A percentile compares a stretch with the other conserved stretches of the same genome.
phyloP scores from a whole-genome alignment of 108 stramenopile species.

The Nannochloropsis oceanica region DNA sequence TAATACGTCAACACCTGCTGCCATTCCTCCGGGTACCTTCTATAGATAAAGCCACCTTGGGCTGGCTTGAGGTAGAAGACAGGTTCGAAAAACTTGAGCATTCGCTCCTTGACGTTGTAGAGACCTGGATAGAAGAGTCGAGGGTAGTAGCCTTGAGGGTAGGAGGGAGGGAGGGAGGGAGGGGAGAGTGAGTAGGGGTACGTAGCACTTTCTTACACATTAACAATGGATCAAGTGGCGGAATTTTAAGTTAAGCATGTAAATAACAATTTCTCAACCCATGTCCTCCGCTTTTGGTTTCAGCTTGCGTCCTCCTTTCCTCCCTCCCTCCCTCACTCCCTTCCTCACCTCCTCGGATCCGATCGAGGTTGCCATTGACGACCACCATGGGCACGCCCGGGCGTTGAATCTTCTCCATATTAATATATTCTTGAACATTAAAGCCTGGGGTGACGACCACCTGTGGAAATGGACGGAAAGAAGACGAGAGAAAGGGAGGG shows the following conservation, averaged over 20 bases:
- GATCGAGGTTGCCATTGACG: constrained; percentile 17
- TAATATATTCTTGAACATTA: constrained; percentile 17
- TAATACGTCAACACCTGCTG: neutral
- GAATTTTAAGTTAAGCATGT: too few relatives aligned
- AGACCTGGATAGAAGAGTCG: constrained; percentile 20
- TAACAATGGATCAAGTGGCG: too few relatives aligned
- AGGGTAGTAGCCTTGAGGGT: constrained; percentile 18
- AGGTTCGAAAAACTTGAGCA: constrained; percentile 14
- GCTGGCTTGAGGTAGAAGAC: constrained; percentile 19
- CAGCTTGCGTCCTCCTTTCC: neutral
- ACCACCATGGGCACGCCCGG: constrained; percentile 22
- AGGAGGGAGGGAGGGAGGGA: neutral
- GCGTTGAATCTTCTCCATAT: constrained; percentile 7
- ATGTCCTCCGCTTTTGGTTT: neutral
- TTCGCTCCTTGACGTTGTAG: constrained; percentile 15
- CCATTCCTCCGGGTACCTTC: constrained; percentile 20
- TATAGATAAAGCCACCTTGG: constrained; percentile 15
- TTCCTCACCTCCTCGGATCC: neutral
- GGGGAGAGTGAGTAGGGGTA: neutral
- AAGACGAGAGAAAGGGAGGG: neutral
- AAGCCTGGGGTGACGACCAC: constrained; percentile 26
- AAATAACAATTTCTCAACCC: too few relatives aligned
- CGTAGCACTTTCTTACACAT: neutral
- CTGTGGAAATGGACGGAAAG: neutral
- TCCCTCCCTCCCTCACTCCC: neutral